phyloP scores from a whole-genome alignment of 2,329 filamentous ascomycete species.

The Mycocentrospora acerina region DNA sequence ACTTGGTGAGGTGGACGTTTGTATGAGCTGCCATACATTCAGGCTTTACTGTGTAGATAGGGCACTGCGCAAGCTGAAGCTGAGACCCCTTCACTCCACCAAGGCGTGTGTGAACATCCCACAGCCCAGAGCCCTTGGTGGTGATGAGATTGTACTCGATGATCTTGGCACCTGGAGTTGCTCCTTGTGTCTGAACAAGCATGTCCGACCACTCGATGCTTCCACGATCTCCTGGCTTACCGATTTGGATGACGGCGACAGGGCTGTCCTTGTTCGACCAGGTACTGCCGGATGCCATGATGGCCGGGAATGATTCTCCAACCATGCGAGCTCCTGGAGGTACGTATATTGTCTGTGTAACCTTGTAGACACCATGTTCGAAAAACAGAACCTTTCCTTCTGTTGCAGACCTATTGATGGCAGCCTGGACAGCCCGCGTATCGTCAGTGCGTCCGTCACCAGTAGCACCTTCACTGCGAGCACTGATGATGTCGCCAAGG shows the following conservation, averaged over 20 bases:
- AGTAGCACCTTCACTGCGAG: constrained; percentile 58
- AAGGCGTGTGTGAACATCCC: constrained; percentile 86
- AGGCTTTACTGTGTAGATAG: constrained; percentile 63
- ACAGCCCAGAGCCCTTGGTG: constrained; percentile 62
- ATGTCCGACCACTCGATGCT: constrained; percentile 72
- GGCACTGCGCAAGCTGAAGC: constrained; percentile 75
- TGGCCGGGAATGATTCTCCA: constrained; percentile 81
- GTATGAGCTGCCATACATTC: constrained; percentile 72
- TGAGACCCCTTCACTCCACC: constrained; percentile 78
- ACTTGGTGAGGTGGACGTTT: constrained; percentile 52
- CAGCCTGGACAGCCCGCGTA: constrained; percentile 73
- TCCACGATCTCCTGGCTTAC: constrained; percentile 64
- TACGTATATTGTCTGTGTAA: constrained; percentile 59
- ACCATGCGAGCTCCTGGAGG: constrained; percentile 76
- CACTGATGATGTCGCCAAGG: constrained; percentile 62
- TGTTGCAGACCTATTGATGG: constrained; percentile 64
- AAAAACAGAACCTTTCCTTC: constrained; percentile 60
- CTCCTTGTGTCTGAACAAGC: constrained; percentile 68
- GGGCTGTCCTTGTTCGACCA: constrained; percentile 55
- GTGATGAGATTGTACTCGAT: constrained; percentile 71
- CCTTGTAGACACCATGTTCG: constrained; percentile 60
- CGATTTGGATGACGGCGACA: constrained; percentile 67
- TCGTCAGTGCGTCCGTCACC: constrained; percentile 83
- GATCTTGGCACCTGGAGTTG: constrained; percentile 68
- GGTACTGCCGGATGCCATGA: constrained; percentile 72